Evolutionary conservation across 768 basidiomycete species (phyloP).

Genomic region (Termitomyces sp.): DNA sequence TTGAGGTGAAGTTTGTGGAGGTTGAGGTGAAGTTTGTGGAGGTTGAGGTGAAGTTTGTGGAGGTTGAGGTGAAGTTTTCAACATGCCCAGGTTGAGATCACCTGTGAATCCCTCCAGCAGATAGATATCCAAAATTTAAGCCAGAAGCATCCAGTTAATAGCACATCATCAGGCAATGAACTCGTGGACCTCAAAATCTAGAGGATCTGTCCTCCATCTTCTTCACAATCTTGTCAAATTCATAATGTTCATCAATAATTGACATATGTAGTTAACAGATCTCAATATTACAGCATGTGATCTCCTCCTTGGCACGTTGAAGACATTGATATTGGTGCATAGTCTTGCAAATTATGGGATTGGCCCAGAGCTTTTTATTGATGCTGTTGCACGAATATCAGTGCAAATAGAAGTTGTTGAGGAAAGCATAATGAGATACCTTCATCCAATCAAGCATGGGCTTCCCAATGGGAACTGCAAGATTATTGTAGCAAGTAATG

Average conservation of each 20-base stretch:
- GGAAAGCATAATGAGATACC: no score
- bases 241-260: no score
- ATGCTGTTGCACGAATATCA: neutral
- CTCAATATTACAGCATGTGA: conserved; percentile 1
- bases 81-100: neutral
- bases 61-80: no score
- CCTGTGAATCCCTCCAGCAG: neutral
- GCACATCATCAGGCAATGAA: neutral
- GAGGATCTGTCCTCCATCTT: neutral
- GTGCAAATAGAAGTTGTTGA: no score
- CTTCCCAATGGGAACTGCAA: no score
- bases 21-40: no score
- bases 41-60: no score
- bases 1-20: no score
- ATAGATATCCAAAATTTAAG: neutral
- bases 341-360: conserved; percentile 1
- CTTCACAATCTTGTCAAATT: neutral
- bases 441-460: no score
- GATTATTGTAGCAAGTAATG: no score
- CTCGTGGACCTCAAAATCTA: neutral
- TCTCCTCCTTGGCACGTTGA: conserved; percentile 2
- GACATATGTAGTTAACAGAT: conserved; percentile 3
- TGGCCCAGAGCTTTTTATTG: neutral
- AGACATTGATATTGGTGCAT: conserved; percentile 2
- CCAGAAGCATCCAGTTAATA: neutral